Evolutionary conservation across 805 yeast species (phyloP).

Genomic region (Blastobotrys attinorum): DNA sequence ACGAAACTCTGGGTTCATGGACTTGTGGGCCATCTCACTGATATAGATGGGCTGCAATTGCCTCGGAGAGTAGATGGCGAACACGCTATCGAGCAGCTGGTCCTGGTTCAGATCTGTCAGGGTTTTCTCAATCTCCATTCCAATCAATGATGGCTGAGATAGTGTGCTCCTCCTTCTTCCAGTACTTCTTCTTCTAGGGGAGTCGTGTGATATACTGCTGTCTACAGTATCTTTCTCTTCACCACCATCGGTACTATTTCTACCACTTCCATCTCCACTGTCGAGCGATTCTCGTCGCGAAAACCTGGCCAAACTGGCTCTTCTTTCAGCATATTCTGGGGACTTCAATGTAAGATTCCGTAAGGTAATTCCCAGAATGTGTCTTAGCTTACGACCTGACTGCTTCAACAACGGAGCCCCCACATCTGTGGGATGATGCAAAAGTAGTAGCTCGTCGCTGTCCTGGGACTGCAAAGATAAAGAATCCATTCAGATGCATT

Average conservation of each 20-base stretch:
- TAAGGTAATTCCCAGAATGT: constrained; percentile 15
- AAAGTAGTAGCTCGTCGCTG: constrained; percentile 8
- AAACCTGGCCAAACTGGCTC: not conserved
- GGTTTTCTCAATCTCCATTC: constrained; percentile 19
- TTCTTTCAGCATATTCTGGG: not conserved
- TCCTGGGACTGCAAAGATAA: not conserved
- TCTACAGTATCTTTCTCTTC: no score
- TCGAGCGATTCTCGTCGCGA: not conserved
- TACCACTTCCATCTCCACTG: not conserved
- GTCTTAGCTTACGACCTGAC: constrained; percentile 14
- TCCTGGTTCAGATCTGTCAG: constrained; percentile 25
- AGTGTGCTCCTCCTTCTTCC: constrained; percentile 2
- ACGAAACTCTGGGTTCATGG: constrained; percentile 20
- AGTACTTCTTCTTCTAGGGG: not conserved
- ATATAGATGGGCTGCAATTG: constrained; percentile 14
- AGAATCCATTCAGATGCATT: not conserved
- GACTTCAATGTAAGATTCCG: constrained; percentile 8
- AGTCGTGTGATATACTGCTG: no score
- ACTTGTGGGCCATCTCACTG: constrained; percentile 13
- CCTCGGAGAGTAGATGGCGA: constrained; percentile 9
- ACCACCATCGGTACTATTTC: not conserved
- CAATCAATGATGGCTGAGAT: not conserved
- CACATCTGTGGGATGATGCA: constrained; percentile 10
- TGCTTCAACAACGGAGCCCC: constrained; percentile 14
- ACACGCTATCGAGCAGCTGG: constrained; percentile 13